phyloP scores from a whole-genome alignment of 202 grass and related monocot genomes.

The Elaeis oleifera region DNA sequence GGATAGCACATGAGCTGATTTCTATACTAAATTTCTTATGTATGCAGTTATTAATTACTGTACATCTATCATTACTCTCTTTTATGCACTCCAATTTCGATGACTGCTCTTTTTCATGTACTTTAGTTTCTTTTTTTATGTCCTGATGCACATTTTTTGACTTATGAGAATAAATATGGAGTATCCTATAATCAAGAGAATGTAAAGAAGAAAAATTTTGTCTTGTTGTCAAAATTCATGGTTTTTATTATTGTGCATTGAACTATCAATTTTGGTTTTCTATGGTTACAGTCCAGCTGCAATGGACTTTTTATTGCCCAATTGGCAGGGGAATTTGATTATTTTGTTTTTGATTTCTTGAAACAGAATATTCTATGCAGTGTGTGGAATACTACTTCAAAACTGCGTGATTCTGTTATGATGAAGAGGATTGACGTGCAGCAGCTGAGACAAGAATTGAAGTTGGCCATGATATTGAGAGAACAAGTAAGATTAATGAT shows the following conservation, averaged over 20 bases:
- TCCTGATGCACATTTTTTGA: constrained; percentile 21
- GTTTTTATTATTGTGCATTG: too few relatives aligned
- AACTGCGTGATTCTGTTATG: constrained; percentile 56
- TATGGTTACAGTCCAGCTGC: too few relatives aligned
- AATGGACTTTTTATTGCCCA: too few relatives aligned
- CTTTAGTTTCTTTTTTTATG: constrained; percentile 13
- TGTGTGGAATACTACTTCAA: constrained; percentile 55
- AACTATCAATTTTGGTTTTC: too few relatives aligned
- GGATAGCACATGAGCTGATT: too few relatives aligned
- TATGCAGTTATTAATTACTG: too few relatives aligned
- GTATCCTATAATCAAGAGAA: too few relatives aligned
- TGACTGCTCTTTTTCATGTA: neutral
- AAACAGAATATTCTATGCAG: constrained; percentile 63
- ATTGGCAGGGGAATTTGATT: too few relatives aligned
- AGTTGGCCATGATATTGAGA: constrained; percentile 56
- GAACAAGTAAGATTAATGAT: constrained; percentile 57
- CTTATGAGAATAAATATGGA: neutral
- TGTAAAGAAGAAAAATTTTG: too few relatives aligned
- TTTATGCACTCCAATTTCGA: constrained; percentile 4
- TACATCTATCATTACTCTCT: too few relatives aligned
- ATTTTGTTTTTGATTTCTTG: constrained; percentile 13
- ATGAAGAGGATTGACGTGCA: constrained; percentile 57
- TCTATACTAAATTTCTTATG: too few relatives aligned
- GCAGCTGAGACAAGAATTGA: constrained; percentile 55
- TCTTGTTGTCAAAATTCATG: too few relatives aligned